phyloP scores from a whole-genome alignment of 108 stramenopile species.

The Pseudonitzschia multistriata region DNA sequence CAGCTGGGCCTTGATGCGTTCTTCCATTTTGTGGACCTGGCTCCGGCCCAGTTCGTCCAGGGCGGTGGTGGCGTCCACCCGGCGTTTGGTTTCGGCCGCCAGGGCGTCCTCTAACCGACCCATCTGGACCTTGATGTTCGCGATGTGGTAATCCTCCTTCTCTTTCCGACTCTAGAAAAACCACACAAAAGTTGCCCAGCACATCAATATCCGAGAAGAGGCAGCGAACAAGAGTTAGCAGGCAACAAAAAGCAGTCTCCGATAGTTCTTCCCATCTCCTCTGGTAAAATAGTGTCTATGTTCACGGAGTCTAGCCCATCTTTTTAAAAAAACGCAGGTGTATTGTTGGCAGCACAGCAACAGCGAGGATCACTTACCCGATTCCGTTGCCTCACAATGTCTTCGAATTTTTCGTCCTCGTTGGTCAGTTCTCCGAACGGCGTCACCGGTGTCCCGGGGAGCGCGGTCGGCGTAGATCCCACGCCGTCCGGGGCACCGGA shows the following conservation, averaged over 20 bases:
- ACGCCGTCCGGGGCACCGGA: not conserved
- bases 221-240: no score
- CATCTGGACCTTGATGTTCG: conserved; percentile 72
- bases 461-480: not conserved
- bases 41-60: conserved; percentile 57
- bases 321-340: no score
- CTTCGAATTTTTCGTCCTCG: conserved; percentile 45
- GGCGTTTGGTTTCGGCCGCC: conserved; percentile 73
- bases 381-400: conserved; percentile 68
- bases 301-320: no score
- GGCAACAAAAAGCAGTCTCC: no score
- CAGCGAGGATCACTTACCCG: conserved; percentile 29
- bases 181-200: no score
- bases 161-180: conserved; percentile 55
- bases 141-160: conserved; percentile 76
- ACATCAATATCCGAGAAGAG: no score
- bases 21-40: conserved; percentile 70
- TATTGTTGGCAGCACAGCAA: not conserved
- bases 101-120: conserved; percentile 66
- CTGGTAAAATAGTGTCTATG: no score
- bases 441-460: not conserved
- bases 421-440: not conserved
- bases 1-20: conserved; percentile 47
- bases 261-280: no score
- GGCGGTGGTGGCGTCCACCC: conserved; percentile 70